Percentiles rank a stretch among this genome's conserved stretches.
These are phyloP conservation scores for Pyropia haitanensis DNA, from an alignment of 23 red algal species.

Conservation along the genomic window DNA sequence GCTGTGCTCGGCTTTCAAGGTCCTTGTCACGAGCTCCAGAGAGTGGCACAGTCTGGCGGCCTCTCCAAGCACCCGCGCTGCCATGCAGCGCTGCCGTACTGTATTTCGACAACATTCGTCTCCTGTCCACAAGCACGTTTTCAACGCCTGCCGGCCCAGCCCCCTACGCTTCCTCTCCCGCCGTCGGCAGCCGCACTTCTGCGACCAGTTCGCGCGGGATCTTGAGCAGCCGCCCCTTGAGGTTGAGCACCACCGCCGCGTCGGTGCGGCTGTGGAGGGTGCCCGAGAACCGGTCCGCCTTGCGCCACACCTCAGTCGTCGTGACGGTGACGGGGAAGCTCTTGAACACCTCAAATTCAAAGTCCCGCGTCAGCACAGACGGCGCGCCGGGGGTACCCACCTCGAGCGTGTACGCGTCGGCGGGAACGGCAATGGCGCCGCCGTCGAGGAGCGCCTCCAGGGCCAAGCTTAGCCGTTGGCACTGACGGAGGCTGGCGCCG, in stretches of 20 bases:
- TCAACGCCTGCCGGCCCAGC: too few species aligned
- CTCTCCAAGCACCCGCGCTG: too few species aligned
- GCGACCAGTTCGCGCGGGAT: conserved; percentile 31
- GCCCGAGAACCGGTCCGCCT: conserved; percentile 17
- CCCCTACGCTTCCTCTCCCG: not conserved
- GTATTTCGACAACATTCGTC: too few species aligned
- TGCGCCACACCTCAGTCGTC: conserved; percentile 30
- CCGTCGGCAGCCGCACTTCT: conserved; percentile 17
- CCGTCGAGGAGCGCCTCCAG: conserved; percentile 20
- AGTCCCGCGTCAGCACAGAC: conserved; percentile 22
- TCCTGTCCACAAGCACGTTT: too few species aligned
- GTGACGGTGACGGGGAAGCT: conserved; percentile 32
- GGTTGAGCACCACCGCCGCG: conserved; percentile 7
- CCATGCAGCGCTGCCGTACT: too few species aligned
- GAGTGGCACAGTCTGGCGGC: too few species aligned
- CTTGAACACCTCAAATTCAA: conserved; percentile 46
- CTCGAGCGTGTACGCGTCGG: conserved; percentile 31
- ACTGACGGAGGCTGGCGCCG: not conserved
- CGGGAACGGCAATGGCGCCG: conserved; percentile 6
- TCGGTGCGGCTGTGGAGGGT: conserved; percentile 10
- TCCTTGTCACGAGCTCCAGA: too few species aligned
- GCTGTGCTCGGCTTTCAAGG: too few species aligned
- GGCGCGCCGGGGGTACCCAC: conserved; percentile 24
- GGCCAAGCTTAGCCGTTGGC: not conserved
- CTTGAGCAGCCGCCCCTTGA: conserved; percentile 15